Evolutionary conservation across 2,329 filamentous ascomycete genomes (phyloP), one percentile per base, ranked within the genome.

Genomic region (Pyricularia grisea): DNA sequence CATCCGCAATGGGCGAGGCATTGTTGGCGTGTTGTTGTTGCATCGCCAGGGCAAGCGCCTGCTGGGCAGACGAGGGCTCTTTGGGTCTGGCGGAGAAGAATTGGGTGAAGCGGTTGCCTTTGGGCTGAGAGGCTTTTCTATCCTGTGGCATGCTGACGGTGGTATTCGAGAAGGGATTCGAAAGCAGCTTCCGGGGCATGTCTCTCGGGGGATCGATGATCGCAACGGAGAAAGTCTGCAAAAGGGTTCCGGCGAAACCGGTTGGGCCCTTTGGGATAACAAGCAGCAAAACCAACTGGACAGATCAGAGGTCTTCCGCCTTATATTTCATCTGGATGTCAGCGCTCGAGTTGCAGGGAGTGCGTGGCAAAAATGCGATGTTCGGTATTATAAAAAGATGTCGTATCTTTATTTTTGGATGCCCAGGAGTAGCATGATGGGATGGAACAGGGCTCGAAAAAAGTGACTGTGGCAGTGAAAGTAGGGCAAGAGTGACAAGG

Each of bases 1-100:
- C 87, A 72, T 88, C 90, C 14, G 94, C 97, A 69, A 98, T 85
- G 61, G 93, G 97, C 60, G 88, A 85, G 75, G 70, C 77, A 70
- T 80, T 80, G 74, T 83, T 78, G 74, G 83, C 85, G 73, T 91
- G 87, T 60, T 61, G 50, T 25, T 58, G 30, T 64, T 61, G 31
- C 58, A 61, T 60, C 42, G 55, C 66, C 66, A 67, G 27, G 27
- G 67, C 33, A 66, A 92, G 85, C 70, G 88, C 85, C 74, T 91
- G 88, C 75, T 92, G 86, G 67, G 88, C 85, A 70, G 87, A 84
- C 67, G 84, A 82, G 74, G 88, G 85, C 71, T 89, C 84, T 79
- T 91, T 93, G 73, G 86, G 83, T 67, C 91, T 91, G 68, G 88
- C 88, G 70, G 91, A 92, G 80, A 97, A 97, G 81, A 97, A 88